A percentile compares a stretch with the other conserved stretches of the same genome.
These are phyloP conservation scores for Sporothrix dimorphospora DNA, from an alignment of 2,329 filamentous ascomycete species.

Conservation along the genomic window DNA sequence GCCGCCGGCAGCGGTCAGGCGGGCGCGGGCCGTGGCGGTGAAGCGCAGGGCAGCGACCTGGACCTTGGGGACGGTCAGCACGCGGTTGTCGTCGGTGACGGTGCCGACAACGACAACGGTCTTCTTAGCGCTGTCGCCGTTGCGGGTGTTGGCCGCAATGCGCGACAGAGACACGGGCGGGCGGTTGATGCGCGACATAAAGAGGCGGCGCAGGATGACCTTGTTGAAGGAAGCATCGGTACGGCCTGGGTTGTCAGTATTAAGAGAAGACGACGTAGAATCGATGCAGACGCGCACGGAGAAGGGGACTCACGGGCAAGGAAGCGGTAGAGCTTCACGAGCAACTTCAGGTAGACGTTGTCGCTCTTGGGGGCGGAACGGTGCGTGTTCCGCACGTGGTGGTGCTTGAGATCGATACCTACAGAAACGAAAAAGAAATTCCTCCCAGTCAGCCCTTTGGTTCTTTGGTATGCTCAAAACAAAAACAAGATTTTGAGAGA, in stretches of 20 bases:
- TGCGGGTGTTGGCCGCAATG: slow-evolving; percentile 72
- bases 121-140: slow-evolving; percentile 70
- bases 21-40: slow-evolving; percentile 92
- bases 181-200: slow-evolving; percentile 98
- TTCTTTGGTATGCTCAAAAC: slow-evolving; percentile 65
- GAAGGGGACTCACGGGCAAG: slow-evolving; percentile 74
- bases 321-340: slow-evolving; percentile 99
- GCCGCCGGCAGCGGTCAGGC: slow-evolving; percentile 91
- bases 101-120: slow-evolving; percentile 93
- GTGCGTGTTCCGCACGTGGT: slow-evolving; percentile 74
- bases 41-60: slow-evolving; percentile 93
- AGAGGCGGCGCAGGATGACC: slow-evolving; percentile 93
- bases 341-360: slow-evolving; percentile 95
- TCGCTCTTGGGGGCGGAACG: slow-evolving; percentile 96
- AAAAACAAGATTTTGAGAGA: slow-evolving; percentile 24
- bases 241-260: slow-evolving; percentile 63
- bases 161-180: slow-evolving; percentile 93
- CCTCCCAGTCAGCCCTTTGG: slow-evolving; percentile 60
- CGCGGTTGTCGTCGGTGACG: slow-evolving; percentile 96
- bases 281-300: no score
- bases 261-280: no score
- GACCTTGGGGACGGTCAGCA: slow-evolving; percentile 87
- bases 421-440: slow-evolving; percentile 43
- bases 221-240: slow-evolving; percentile 99
- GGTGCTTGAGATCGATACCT: slow-evolving; percentile 73